Evolutionary conservation across 805 yeast species (phyloP).

Genomic region (Schwanniomyces sp.): DNA sequence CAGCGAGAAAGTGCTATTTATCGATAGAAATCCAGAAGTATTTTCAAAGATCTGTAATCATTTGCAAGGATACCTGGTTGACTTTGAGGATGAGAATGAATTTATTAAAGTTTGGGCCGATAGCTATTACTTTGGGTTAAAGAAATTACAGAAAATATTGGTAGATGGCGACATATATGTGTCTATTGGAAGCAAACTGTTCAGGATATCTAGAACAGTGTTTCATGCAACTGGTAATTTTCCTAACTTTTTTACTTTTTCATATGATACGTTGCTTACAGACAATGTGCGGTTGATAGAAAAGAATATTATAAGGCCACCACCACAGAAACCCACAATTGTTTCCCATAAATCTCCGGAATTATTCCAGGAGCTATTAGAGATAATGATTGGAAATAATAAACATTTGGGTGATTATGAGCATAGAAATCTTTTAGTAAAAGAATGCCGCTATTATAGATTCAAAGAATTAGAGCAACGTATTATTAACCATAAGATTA

Average conservation of each 20-base stretch:
- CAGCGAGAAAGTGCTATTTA: constrained; percentile 47
- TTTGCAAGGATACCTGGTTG: constrained; percentile 76
- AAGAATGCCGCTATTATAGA: constrained; percentile 77
- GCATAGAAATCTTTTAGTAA: constrained; percentile 57
- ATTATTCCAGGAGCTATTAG: constrained; percentile 56
- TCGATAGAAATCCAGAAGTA: constrained; percentile 73
- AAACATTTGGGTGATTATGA: constrained; percentile 47
- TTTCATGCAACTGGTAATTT: constrained; percentile 62
- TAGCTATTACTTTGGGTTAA: constrained; percentile 68
- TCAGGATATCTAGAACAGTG: constrained; percentile 58
- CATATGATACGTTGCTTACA: constrained; percentile 50
- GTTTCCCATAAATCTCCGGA: constrained; percentile 51
- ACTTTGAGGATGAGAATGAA: constrained; percentile 58
- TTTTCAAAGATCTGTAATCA: constrained; percentile 69
- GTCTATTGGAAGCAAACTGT: constrained; percentile 57
- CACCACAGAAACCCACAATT: constrained; percentile 64
- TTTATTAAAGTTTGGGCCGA: constrained; percentile 66
- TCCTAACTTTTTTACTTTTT: constrained; percentile 75
- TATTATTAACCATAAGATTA: constrained; percentile 52
- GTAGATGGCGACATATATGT: constrained; percentile 56
- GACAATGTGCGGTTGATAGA: constrained; percentile 43
- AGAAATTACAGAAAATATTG: constrained; percentile 50
- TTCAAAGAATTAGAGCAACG: constrained; percentile 74
- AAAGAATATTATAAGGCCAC: constrained; percentile 65
- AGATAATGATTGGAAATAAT: constrained; percentile 54